Conservation (phyloP, 805 yeast genomes). For the Saturnispora zaruensis region DNA sequence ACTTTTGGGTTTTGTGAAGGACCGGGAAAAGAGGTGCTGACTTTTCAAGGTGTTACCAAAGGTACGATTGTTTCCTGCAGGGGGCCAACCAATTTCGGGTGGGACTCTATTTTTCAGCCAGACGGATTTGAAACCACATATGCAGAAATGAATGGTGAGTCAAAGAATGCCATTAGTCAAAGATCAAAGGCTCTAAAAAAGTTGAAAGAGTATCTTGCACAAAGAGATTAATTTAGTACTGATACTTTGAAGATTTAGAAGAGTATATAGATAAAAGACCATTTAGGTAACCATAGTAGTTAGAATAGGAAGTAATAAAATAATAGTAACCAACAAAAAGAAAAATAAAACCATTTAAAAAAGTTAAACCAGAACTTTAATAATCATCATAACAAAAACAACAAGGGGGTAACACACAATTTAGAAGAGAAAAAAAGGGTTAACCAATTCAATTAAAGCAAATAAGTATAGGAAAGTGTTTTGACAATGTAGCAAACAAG, state of each 20-base stretch:
- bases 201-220: constrained; percentile 42
- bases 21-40: constrained; percentile 58
- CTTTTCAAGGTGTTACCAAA: constrained; percentile 77
- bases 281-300: background rate
- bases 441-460: background rate
- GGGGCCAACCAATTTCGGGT: constrained; percentile 83
- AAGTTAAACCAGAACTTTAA: background rate
- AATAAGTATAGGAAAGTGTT: background rate
- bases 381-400: background rate
- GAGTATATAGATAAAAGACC: background rate
- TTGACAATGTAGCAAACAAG: constrained; percentile 26
- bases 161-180: constrained; percentile 80
- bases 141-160: constrained; percentile 76
- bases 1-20: constrained; percentile 89
- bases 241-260: background rate
- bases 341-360: background rate
- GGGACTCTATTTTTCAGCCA: constrained; percentile 91
- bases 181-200: constrained; percentile 75
- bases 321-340: background rate
- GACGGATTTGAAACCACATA: constrained; percentile 65
- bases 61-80: constrained; percentile 73
- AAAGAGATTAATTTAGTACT: background rate
- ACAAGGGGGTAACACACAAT: background rate
- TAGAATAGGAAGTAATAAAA: background rate
- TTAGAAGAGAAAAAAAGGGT: background rate